Evolutionary conservation across 768 basidiomycete species (phyloP).

Genomic region (Gymnopilus dilepis): DNA sequence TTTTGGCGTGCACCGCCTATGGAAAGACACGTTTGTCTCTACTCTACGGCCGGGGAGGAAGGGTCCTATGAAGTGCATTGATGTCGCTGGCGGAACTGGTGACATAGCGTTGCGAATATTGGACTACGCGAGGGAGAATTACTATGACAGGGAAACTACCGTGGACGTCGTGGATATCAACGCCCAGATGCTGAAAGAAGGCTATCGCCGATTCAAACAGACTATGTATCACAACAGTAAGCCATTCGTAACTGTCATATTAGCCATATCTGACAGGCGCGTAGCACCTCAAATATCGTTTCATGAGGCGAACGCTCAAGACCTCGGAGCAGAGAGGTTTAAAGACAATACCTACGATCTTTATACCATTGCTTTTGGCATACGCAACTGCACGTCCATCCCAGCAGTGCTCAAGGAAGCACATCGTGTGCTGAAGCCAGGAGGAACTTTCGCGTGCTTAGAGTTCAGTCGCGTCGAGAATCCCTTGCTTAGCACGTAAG

Average conservation of each 20-base stretch:
- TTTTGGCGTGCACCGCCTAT: conserved; percentile 92
- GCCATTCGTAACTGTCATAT: conserved; percentile 25
- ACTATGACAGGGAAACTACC: conserved; percentile 86
- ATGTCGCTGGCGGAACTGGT: conserved; percentile 97
- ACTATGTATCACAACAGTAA: conserved; percentile 98
- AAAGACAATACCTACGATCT: conserved; percentile 86
- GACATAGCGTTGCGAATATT: conserved; percentile 96
- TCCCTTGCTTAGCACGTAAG: conserved; percentile 85
- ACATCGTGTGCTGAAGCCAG: conserved; percentile 92
- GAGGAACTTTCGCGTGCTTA: conserved; percentile 92
- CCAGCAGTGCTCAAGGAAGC: conserved; percentile 89
- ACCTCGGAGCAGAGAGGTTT: conserved; percentile 69
- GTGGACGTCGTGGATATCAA: conserved; percentile 96
- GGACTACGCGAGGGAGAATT: conserved; percentile 87
- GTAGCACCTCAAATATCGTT: conserved; percentile 92
- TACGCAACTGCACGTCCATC: conserved; percentile 95
- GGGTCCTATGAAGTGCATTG: conserved; percentile 81
- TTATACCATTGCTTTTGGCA: conserved; percentile 99
- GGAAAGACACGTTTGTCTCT: conserved; percentile 92
- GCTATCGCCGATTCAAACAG: conserved; percentile 87
- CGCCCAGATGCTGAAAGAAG: conserved; percentile 92
- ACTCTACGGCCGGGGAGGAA: conserved; percentile 76
- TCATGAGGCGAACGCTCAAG: conserved; percentile 92
- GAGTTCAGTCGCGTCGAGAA: conserved; percentile 95
- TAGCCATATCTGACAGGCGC: neutral